Base-by-base conservation (phyloP, 73 alveolate species). In the Paramecium bursaria region DNA sequence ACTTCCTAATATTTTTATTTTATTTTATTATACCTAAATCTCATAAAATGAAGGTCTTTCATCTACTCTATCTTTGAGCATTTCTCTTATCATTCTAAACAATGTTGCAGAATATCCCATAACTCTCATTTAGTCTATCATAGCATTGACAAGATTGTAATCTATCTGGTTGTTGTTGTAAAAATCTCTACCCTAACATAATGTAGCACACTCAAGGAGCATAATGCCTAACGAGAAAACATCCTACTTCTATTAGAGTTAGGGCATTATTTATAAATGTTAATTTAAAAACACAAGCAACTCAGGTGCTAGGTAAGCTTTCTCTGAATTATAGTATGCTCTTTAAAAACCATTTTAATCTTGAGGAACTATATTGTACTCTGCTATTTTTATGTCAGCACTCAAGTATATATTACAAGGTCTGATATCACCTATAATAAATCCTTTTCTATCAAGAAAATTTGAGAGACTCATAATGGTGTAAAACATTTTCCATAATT, bases 1-100 rank as follows among this genome's bases (percentile, higher is more conserved):
- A 50, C 76, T 30, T 57, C 76, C 76, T 57, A 10, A 57, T n/a
- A n/a, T n/a, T n/a, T n/a, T 21, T 27, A 27, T 57, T 10, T 7
- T n/a, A 2, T 9, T 27, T 27, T 25, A 54, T 26, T 10, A 30
- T 57, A 57, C 76, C 27, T 57, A 57, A 27, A 57, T 57, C 27
- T 57, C 76, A 30, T 23, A 27, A 57, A n/a, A 57, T 3, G 76
- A 27, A 27, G 76, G 76, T 29, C 76, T 57, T 57, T 57, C 76
- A 57, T 57, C 76, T n/a, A 50, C 51, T n/a, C 33, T 30, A 5
- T 57, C 76, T n/a, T 57, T 57, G 21, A 57, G 33, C 14, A 57
- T 30, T 6, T 57, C 76, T 57, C 76, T 57, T 14, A 57, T 50
- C 76, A 57, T 57, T 27, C 76, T 57, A 22, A 30, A 57, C 76